A percentile compares a stretch with the other conserved stretches of the same genome.
Evolutionary conservation across 495 filamentous ascomycete species (phyloP).

Genomic region (Clavariopsis aquatica): DNA sequence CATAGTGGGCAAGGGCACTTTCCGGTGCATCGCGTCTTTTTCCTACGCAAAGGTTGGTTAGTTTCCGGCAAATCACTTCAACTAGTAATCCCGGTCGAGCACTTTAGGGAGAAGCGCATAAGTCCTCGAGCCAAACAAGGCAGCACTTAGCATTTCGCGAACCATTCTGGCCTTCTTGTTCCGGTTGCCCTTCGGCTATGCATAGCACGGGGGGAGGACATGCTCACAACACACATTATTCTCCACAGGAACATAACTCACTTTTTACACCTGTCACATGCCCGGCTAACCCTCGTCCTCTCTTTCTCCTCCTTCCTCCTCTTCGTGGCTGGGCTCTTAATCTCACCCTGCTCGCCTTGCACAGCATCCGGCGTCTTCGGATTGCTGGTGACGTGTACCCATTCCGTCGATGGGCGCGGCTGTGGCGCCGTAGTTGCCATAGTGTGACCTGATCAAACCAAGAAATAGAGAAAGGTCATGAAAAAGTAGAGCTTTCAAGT

Average conservation of each 20-base stretch:
- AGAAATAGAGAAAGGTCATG: neutral
- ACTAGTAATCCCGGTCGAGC: neutral
- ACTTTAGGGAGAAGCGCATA: neutral
- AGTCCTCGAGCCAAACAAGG: neutral
- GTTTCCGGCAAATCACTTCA: neutral
- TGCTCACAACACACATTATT: no score
- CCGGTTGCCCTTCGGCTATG: no score
- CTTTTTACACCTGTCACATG: conserved; percentile 31
- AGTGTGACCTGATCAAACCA: neutral
- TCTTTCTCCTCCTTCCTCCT: conserved; percentile 22
- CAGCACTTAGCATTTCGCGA: neutral
- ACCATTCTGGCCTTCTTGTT: no score
- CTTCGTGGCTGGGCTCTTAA: conserved; percentile 11
- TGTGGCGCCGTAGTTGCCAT: neutral
- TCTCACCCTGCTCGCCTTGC: neutral
- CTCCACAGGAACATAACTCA: conserved; percentile 6
- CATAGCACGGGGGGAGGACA: no score
- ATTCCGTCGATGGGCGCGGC: conserved; percentile 3
- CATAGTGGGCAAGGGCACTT: conserved; percentile 30
- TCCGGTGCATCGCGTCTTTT: conserved; percentile 31
- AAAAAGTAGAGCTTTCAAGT: neutral
- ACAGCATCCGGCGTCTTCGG: neutral
- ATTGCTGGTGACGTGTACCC: conserved; percentile 26
- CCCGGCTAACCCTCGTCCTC: conserved; percentile 20
- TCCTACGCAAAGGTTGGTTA: conserved; percentile 14